phyloP scores from a whole-genome alignment of 371 early-diverging fungal genomes.

The Circinella umbellata region DNA sequence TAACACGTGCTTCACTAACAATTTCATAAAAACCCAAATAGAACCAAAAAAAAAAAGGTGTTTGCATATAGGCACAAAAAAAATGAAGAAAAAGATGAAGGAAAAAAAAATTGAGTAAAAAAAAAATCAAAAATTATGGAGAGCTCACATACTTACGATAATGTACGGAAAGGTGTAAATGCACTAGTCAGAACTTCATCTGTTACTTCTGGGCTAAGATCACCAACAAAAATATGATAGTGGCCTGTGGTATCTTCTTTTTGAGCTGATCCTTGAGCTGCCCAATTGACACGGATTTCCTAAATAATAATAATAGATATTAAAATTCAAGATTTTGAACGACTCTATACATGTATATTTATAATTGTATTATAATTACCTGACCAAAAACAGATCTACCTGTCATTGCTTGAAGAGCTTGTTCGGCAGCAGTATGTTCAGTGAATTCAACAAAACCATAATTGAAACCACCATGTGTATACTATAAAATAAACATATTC shows the following conservation, averaged over 20 bases:
- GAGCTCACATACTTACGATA: constrained; percentile 56
- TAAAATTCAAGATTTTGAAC: no score
- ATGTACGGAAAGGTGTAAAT: constrained; percentile 65
- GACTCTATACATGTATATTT: neutral
- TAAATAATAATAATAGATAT: constrained; percentile 11
- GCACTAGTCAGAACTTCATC: constrained; percentile 73
- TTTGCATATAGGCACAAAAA: no score
- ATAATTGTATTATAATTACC: constrained; percentile 30
- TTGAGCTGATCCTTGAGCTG: constrained; percentile 39
- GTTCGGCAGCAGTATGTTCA: constrained; percentile 75
- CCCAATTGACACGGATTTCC: constrained; percentile 61
- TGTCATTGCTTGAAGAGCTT: constrained; percentile 77
- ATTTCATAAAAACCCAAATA: constrained; percentile 43
- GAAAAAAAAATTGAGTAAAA: no score
- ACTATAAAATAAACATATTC: constrained; percentile 2
- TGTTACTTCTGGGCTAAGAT: constrained; percentile 84
- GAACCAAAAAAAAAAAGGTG: neutral
- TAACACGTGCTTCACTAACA: constrained; percentile 60
- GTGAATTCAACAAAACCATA: constrained; percentile 93
- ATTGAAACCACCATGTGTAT: constrained; percentile 57
- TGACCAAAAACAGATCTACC: constrained; percentile 71
- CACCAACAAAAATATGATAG: constrained; percentile 85
- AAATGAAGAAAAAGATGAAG: no score
- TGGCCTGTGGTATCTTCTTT: constrained; percentile 73
- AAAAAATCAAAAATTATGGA: no score